Evolutionary conservation across 1,284 basidiomycete genomes (phyloP).

Genomic region (Gomphus bonarii): DNA sequence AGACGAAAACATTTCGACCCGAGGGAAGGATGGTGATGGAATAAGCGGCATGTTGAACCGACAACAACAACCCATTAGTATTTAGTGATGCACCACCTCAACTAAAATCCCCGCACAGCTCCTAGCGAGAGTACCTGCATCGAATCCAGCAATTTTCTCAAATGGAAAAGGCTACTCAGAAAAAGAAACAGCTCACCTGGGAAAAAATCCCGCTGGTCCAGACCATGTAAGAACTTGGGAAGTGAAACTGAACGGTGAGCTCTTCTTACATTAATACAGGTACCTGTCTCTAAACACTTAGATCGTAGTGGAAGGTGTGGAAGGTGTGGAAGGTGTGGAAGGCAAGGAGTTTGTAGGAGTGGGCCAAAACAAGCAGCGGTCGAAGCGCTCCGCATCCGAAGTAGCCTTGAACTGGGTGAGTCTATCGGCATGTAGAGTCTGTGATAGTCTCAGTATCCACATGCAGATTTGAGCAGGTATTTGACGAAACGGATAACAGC

Average conservation of each 20-base stretch:
- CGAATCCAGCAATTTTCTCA: not conserved
- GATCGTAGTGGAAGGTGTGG: not conserved
- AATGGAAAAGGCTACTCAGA: not conserved
- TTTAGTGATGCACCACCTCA: not conserved
- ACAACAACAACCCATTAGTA: not conserved
- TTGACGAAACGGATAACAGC: not conserved
- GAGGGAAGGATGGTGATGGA: not conserved
- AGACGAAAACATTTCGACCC: not conserved
- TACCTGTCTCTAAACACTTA: not conserved
- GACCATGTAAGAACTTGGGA: not conserved
- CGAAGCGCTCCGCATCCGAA: not conserved
- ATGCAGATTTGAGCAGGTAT: not conserved
- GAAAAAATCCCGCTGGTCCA: not conserved
- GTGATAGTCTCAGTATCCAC: not conserved
- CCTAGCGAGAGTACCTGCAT: not conserved
- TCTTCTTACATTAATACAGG: not conserved
- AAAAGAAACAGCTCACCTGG: not conserved
- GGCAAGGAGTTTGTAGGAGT: not conserved
- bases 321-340: too few species aligned
- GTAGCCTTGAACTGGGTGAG: constrained; percentile 3
- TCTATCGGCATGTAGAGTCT: not conserved
- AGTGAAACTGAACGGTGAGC: not conserved
- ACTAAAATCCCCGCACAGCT: not conserved
- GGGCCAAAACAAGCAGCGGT: not conserved
- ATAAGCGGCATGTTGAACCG: not conserved